Evolutionary conservation across 2,329 filamentous ascomycete genomes (phyloP), one percentile per base, ranked within the genome.

Genomic region (Periconia sp.): DNA sequence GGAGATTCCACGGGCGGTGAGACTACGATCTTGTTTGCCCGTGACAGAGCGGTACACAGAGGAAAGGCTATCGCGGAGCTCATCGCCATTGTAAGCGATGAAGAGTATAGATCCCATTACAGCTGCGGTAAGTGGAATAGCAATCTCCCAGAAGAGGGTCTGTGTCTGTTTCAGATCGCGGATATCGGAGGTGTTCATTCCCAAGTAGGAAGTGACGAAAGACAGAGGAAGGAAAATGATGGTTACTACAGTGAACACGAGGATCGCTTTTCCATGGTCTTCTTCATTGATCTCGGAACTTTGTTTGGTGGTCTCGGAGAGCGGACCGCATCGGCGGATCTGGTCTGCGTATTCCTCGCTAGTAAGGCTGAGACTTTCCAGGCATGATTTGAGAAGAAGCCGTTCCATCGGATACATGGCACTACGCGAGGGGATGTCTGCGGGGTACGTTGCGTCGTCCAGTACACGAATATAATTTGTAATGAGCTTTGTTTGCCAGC

Each of bases 191-290:
- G 68, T 65, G 31, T 67, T 68, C 72, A 75, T 69, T 5, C 73
- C 73, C 9, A 75, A 66, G 47, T 71, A 74, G 3, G 63, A 69
- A 0, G 70, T 68, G 5, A 75, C 65, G 48, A 76, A 76, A 4
- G 71, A 74, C 5, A 76, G 55, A 0, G 73, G 73, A 7, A 76
- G 58, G 40, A 75, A 76, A 21, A 75, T 63, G 34, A 73, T 63
- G 0, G 73, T 76, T 4, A 75, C 70, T 12, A 73, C 61, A 0
- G 72, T 75, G 40, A 75, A 75, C 9, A 74, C 66, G 12, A 75
- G 56, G 32, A 74, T 74, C 0, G 71, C 72, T 45, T 74, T 73
- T 8, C 71, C 71, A 38, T 75, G 59, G 33, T 65, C 62, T 48
- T 68, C 63, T 40, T 67, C 64, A 29, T 61, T 67, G 48, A 68